A percentile compares a stretch with the other conserved stretches of the same genome.
Evolutionary conservation across 108 stramenopile genomes (phyloP).

Genomic region (Seminavis robusta): DNA sequence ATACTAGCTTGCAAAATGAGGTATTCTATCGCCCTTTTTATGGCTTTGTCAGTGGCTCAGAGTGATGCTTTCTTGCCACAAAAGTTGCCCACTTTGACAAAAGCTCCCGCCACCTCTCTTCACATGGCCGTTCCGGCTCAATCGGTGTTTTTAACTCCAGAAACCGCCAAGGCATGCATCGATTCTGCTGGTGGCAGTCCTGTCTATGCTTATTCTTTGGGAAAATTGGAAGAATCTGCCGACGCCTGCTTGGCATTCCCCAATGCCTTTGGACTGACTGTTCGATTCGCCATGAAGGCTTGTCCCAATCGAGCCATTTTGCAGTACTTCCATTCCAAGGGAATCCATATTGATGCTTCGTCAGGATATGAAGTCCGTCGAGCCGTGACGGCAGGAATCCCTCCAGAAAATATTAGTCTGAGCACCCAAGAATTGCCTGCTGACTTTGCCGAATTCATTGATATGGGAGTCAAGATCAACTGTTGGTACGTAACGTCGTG

Average conservation of each 20-base stretch:
- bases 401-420: slow-evolving; percentile 85
- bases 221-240: slow-evolving; percentile 77
- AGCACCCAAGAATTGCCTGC: slow-evolving; percentile 91
- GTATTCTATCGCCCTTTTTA: background rate
- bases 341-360: slow-evolving; percentile 94
- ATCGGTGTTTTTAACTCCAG: slow-evolving; percentile 78
- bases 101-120: slow-evolving; percentile 9
- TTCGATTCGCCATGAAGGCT: slow-evolving; percentile 98
- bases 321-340: slow-evolving; percentile 82
- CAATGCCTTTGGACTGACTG: slow-evolving; percentile 94
- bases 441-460: slow-evolving; percentile 82
- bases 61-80: background rate
- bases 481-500: slow-evolving; percentile 52
- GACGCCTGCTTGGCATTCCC: slow-evolving; percentile 91
- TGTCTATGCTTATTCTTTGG: slow-evolving; percentile 91
- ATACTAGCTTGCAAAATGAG: too few species aligned
- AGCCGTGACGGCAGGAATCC: slow-evolving; percentile 87
- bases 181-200: slow-evolving; percentile 84
- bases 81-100: too few species aligned
- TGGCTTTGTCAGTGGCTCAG: background rate
- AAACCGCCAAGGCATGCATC: slow-evolving; percentile 75
- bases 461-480: slow-evolving; percentile 84
- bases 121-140: slow-evolving; percentile 30
- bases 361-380: slow-evolving; percentile 89
- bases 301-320: slow-evolving; percentile 91